phyloP scores from a whole-genome alignment of 306 rosid species.

The Trifolium dubium region DNA sequence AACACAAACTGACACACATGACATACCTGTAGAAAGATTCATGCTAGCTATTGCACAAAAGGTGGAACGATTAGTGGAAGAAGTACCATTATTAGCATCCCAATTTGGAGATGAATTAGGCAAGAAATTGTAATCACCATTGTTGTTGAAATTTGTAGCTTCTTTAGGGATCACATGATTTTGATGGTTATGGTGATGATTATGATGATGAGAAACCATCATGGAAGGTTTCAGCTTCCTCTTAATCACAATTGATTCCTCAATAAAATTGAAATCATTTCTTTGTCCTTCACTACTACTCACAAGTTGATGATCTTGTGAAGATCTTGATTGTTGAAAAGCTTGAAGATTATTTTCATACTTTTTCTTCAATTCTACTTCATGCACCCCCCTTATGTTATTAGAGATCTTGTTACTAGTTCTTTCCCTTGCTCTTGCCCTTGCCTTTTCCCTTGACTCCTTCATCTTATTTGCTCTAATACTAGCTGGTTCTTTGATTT shows the following conservation, averaged over 20 bases:
- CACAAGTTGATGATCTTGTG: conserved; percentile 24
- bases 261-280: conserved; percentile 45
- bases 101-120: conserved; percentile 69
- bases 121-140: conserved; percentile 44
- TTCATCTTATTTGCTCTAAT: conserved; percentile 48
- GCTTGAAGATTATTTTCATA: conserved; percentile 38
- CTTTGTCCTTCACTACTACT: conserved; percentile 28
- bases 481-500: conserved; percentile 34
- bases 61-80: conserved; percentile 37
- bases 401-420: conserved; percentile 59
- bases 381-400: conserved; percentile 7
- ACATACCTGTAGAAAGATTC: conserved; percentile 47
- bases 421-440: conserved; percentile 90
- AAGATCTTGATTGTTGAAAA: conserved; percentile 28
- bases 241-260: conserved; percentile 56
- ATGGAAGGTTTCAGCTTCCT: conserved; percentile 52
- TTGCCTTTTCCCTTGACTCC: conserved; percentile 78
- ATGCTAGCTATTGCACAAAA: conserved; percentile 57
- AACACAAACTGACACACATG: neutral
- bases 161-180: conserved; percentile 51
- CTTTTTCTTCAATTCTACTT: conserved; percentile 41
- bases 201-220: conserved; percentile 37
- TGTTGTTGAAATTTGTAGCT: conserved; percentile 46
- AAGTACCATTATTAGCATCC: conserved; percentile 56
- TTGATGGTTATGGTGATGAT: conserved; percentile 42